Evolutionary conservation across 805 yeast species (phyloP), one percentile per base, ranked within the genome.

Genomic region (Pichia nakasei): DNA sequence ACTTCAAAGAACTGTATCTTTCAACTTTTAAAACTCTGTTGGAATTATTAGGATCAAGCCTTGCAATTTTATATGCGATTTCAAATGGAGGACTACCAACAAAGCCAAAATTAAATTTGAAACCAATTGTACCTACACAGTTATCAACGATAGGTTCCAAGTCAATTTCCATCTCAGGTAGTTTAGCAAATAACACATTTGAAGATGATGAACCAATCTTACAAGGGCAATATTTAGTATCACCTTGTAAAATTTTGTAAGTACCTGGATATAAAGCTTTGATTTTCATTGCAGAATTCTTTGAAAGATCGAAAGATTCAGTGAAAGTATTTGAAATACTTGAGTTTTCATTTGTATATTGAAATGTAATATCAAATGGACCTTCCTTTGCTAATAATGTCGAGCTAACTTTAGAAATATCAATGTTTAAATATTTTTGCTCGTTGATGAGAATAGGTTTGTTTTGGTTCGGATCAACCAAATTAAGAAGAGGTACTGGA

Each of bases 51-150:
- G 67, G 61, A 32, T 70, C 66, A 13, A 76, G 57, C 45, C 76
- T 75, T 53, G 76, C 83, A 13, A 82, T 78, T 37, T 73, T 71
- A 48, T 82, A 80, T 35, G 70, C 73, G 21, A 87, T 70, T 43
- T 71, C 72, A 64, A 83, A 93, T 1, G 97, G 97, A 0, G 95
- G 84, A 24, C 80, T 75, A 17, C 98, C 97, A 5, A 72, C 62
- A 46, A 89, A 69, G 41, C 81, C 85, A 48, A 86, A 87, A 27
- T 72, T 69, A 47, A 88, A 78, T 21, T 68, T 67, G 52, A 70
- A 76, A 0, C 97, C 98, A 9, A 87, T 80, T 37, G 88, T 86
- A 0, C 98, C 98, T 26, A 93, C 84, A 66, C 99, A 93, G 39
- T 82, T 76, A 55, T 91, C 97, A 22, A 78, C 68, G 3, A 91